Percentiles rank a stretch among this genome's conserved stretches.
phyloP scores from a whole-genome alignment of 345 rosid species.

The Acer saccharum region DNA sequence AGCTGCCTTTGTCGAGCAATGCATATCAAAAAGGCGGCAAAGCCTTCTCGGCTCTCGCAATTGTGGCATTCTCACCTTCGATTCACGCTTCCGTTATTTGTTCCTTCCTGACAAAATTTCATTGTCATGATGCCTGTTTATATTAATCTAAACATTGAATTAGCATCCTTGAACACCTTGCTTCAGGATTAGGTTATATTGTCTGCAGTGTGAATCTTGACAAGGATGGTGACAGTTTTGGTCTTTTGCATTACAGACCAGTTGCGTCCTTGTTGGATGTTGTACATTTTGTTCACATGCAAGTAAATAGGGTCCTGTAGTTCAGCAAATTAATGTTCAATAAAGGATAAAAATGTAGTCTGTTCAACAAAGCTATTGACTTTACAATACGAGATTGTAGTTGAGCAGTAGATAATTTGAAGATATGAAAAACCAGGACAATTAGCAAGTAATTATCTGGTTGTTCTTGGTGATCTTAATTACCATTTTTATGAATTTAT shows the following conservation, averaged over 20 bases:
- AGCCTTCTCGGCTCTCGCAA: slow-evolving; percentile 71
- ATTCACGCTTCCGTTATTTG: slow-evolving; percentile 79
- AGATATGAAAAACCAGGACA: neutral
- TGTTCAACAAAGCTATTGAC: neutral
- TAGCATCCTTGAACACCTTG: neutral
- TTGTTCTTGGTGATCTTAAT: no score
- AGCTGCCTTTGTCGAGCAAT: slow-evolving; percentile 78
- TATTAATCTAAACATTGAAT: neutral
- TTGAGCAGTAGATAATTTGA: neutral
- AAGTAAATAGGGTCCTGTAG: neutral
- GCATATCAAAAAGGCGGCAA: slow-evolving; percentile 69
- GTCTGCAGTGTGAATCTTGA: neutral
- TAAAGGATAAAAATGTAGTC: neutral
- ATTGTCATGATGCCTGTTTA: slow-evolving; percentile 20
- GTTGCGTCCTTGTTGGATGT: slow-evolving; percentile 14
- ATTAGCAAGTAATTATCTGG: no score
- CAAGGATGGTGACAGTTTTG: slow-evolving; percentile 16
- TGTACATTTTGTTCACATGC: slow-evolving; percentile 20
- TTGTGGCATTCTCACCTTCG: slow-evolving; percentile 78
- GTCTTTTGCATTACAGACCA: neutral
- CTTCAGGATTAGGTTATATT: neutral
- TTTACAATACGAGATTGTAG: no score
- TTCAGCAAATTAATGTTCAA: slow-evolving; percentile 1
- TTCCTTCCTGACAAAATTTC: slow-evolving; percentile 54
- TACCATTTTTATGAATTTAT: no score